Conservation (phyloP, 495 filamentous ascomycete genomes). For the Thermothielavioides terrestris region DNA sequence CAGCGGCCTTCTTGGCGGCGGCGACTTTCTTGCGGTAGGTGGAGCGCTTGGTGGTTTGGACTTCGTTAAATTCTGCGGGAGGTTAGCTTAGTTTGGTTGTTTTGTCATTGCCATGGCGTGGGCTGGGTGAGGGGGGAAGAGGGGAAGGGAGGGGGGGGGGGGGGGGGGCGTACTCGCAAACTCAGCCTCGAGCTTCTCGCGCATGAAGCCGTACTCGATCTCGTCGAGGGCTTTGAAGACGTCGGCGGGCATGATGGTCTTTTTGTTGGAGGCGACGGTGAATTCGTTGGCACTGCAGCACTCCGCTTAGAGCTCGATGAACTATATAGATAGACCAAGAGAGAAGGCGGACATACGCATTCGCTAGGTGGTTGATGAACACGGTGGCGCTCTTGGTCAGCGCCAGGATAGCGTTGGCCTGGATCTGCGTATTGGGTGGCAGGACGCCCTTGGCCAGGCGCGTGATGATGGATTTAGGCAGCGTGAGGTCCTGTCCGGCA, state of each 20-base stretch:
- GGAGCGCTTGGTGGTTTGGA: conserved; percentile 43
- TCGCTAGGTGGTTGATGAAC: conserved; percentile 83
- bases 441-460: conserved; percentile 93
- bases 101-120: neutral
- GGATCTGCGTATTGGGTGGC: conserved; percentile 89
- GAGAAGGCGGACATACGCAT: conserved; percentile 46
- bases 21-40: conserved; percentile 43
- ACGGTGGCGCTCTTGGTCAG: conserved; percentile 91
- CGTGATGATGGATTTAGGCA: conserved; percentile 89
- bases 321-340: neutral
- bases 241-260: conserved; percentile 77
- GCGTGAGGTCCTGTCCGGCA: conserved; percentile 65
- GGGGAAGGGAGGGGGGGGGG: neutral
- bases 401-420: conserved; percentile 85
- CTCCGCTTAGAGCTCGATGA: neutral
- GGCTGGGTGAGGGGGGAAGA: neutral
- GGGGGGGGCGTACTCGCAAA: conserved; percentile 42
- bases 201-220: conserved; percentile 74
- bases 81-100: neutral
- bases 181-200: conserved; percentile 53
- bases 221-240: conserved; percentile 76
- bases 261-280: conserved; percentile 56
- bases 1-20: conserved; percentile 33
- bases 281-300: conserved; percentile 65
- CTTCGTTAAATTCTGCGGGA: conserved; percentile 42